Conservation (phyloP, 108 stramenopile species). For the Hondaea fermentalgiana region DNA sequence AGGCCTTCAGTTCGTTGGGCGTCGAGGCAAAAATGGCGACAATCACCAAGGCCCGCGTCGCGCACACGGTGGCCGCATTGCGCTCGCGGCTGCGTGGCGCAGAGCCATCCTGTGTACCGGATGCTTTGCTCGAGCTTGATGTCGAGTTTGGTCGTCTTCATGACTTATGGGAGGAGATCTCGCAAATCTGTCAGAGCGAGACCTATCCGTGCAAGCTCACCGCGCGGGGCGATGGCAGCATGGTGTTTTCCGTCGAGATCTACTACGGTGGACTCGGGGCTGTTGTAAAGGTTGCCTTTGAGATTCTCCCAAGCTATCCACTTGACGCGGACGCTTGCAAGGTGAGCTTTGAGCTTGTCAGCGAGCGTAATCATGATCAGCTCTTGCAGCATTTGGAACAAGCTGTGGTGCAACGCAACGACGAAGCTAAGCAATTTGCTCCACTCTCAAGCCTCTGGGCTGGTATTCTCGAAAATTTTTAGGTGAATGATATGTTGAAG, state of each 20-base stretch:
- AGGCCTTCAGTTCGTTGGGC: not conserved
- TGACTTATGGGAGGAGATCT: not conserved
- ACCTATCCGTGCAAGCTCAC: not conserved
- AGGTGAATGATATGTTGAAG: not conserved
- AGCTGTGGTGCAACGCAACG: not conserved
- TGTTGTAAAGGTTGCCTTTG: not conserved
- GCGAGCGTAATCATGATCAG: conserved; percentile 3
- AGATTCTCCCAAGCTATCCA: not conserved
- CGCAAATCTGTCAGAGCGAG: not conserved
- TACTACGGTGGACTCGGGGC: not conserved
- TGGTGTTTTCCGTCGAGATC: not conserved
- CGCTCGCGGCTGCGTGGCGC: not conserved
- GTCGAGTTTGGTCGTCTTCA: not conserved
- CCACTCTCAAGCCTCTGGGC: not conserved
- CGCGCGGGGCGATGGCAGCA: not conserved
- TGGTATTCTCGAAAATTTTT: not conserved
- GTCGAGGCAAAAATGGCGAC: not conserved
- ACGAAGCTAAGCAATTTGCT: not conserved
- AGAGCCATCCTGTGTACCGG: not conserved
- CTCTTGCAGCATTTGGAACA: not conserved
- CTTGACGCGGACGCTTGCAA: not conserved
- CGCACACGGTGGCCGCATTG: not conserved
- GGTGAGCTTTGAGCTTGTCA: not conserved
- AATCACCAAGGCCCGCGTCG: not conserved
- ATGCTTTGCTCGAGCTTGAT: not conserved